Evolutionary conservation across 768 basidiomycete species (phyloP), one percentile per base, ranked within the genome.

Genomic region (Tephrocybe sp.): DNA sequence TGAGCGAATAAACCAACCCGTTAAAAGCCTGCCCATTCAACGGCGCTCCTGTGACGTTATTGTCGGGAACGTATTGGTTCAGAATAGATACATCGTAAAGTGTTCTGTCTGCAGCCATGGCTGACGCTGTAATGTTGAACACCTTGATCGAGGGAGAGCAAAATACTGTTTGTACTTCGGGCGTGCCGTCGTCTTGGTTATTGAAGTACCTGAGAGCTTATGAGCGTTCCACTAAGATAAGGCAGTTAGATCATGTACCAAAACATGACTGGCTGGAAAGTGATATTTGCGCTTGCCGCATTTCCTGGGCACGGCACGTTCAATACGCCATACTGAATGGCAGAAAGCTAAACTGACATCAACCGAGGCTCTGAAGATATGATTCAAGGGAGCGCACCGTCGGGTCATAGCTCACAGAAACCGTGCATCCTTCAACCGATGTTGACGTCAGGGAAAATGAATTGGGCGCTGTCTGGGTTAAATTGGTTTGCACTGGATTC

Each of bases 241-340:
- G 19, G 18, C 13, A n/a, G 18, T 26, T 39, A 18, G 30, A 25
- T 41, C 25, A 42, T 65, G 11, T 63, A 86, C 84, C 85, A 88
- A 57, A 87, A 88, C 68, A 87, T 75, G 35, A 87, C 82, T 7
- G 86, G 83, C 28, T 72, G 76, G 25, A 75, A 65, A 30, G 68
- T 56, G 25, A 73, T 49, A 27, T 66, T 57, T 4, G 54, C 50
- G 27, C 41, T 57, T 50, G 50, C 69, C 63, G 57, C 68, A 65
- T 44, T 68, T 53, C 54, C 59, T n/a, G 60, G 60, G 45, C 71
- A 74, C 8, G 70, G 55, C 1, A 73, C 70, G 16, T 60, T 55
- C 16, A 65, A 42, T 3, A 80, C 82, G 36, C 75, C 78, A 56
- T 78, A 84, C 59, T 83, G 83, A 47, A 70, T 60, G 1, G 61